These are phyloP conservation scores for Pseudonectria buxi DNA, from an alignment of 2,329 filamentous ascomycete genomes.

Conservation along the genomic window DNA sequence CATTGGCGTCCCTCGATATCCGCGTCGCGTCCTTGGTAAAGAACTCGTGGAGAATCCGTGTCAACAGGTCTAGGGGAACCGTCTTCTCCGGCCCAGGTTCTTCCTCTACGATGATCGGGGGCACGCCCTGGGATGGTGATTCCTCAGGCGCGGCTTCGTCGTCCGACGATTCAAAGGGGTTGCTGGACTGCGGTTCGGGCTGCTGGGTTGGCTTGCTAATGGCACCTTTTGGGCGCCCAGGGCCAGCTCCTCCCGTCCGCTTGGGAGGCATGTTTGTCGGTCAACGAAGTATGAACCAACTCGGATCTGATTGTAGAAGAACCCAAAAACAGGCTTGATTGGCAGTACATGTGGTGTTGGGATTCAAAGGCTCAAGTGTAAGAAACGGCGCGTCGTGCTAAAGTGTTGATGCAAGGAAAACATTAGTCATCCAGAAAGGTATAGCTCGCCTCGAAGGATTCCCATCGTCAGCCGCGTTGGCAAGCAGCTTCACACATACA, in stretches of 20 bases:
- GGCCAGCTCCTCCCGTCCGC: slow-evolving; percentile 27
- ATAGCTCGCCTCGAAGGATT: too few relatives aligned
- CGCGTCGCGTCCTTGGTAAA: slow-evolving; percentile 67
- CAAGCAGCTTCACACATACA: too few relatives aligned
- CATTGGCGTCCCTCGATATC: slow-evolving; percentile 71
- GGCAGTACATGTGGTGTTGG: too few relatives aligned
- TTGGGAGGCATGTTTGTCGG: slow-evolving; percentile 36
- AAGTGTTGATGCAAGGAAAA: not conserved
- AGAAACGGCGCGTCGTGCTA: not conserved
- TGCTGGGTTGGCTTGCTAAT: slow-evolving; percentile 17
- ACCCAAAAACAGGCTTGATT: too few relatives aligned
- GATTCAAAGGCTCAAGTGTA: too few relatives aligned
- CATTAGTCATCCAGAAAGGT: slow-evolving; percentile 8
- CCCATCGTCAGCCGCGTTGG: too few relatives aligned
- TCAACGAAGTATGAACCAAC: too few relatives aligned
- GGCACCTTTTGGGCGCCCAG: slow-evolving; percentile 29
- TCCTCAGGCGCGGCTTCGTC: slow-evolving; percentile 11
- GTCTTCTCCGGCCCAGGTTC: slow-evolving; percentile 34
- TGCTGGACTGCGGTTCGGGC: slow-evolving; percentile 23
- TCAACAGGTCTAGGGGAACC: slow-evolving; percentile 69
- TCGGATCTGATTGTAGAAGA: too few relatives aligned
- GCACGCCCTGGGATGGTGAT: slow-evolving; percentile 14
- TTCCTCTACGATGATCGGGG: slow-evolving; percentile 21
- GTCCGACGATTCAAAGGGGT: slow-evolving; percentile 32
- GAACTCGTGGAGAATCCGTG: slow-evolving; percentile 69